Percentiles rank a stretch among this genome's conserved stretches.
Evolutionary conservation across 768 basidiomycete genomes (phyloP).

Genomic region (Cystofilobasidium bisporidii): DNA sequence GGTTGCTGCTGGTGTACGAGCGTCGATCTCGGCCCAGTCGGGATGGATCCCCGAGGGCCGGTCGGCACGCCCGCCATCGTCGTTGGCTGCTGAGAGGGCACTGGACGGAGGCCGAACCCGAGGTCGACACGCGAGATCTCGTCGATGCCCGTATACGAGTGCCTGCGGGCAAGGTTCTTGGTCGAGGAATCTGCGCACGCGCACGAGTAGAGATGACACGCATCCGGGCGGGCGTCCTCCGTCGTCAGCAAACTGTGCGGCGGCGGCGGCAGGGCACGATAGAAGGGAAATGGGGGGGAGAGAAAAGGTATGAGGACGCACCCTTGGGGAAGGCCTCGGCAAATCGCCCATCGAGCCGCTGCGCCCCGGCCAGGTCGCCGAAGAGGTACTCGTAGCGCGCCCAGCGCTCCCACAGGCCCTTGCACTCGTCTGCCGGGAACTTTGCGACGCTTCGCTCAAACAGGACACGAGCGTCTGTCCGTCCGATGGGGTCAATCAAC

Average conservation of each 20-base stretch:
- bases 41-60: constrained; percentile 12
- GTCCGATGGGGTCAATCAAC: background rate
- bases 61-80: background rate
- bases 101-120: constrained; percentile 53
- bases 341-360: constrained; percentile 82
- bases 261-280: too few species aligned
- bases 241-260: background rate
- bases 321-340: constrained; percentile 78
- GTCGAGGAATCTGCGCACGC: constrained; percentile 65
- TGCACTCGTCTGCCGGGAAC: constrained; percentile 57
- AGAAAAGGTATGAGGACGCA: constrained; percentile 44
- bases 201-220: background rate
- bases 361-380: constrained; percentile 77
- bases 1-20: too few species aligned
- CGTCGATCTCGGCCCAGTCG: constrained; percentile 32
- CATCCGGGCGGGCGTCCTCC: background rate
- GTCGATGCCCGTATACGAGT: constrained; percentile 71
- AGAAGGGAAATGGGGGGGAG: background rate
- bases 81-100: too few species aligned
- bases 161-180: constrained; percentile 73
- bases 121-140: constrained; percentile 82
- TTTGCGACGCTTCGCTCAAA: constrained; percentile 82
- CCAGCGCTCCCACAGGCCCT: constrained; percentile 93
- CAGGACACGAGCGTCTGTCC: constrained; percentile 79
- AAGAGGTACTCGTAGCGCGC: constrained; percentile 89